Evolutionary conservation across 129 eudicot species (phyloP), one percentile per base, ranked within the genome.

Genomic region (Mikania micrantha): DNA sequence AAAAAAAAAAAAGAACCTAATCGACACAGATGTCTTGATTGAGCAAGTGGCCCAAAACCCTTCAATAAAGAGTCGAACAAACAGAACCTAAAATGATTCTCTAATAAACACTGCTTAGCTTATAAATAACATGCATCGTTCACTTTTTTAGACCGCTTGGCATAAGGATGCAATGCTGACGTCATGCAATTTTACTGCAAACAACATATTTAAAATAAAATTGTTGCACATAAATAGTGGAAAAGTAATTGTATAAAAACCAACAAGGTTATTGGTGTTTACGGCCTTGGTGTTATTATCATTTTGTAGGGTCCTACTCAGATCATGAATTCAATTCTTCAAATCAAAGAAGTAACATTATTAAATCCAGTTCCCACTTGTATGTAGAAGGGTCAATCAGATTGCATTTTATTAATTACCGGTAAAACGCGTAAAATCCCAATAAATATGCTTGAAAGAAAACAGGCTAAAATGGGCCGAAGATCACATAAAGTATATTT

Each of bases 151-250:
- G 20, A 57, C 70, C 75, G 49, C 15, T 66, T 11, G 44, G 21
- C 52, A 50, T 13, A 75, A 66, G 60, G 60, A 31, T 66, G 49
- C 73, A 63, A 49, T 41, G 4, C 15, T 59, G 53, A 22, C 22
- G 25, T 13, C 78, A 38, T 64, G 67, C 74, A 44, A 67, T 11
- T 67, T 75, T 60, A 76, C 80, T 76, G 75, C 80, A 76, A 13
- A 60, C 2, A n/a, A 56, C 15, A 62, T 13, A 25, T 32, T 32
- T 0, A 60, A 53, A 2, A 62, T 5, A 50, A 25, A 42, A 19
- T 29, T 4, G 16, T 53, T 34, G 15, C 41, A 24, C 50, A 52
- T 3, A 17, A 19, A 31, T 61, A 21, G 69, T 20, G 25, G 36
- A 12, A 20, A 44, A 29, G n/a, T 1, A 47, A 9, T 47, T 11